Evolutionary conservation across 768 basidiomycete species (phyloP).

Genomic region (Chalciporus sphaerocephalus): DNA sequence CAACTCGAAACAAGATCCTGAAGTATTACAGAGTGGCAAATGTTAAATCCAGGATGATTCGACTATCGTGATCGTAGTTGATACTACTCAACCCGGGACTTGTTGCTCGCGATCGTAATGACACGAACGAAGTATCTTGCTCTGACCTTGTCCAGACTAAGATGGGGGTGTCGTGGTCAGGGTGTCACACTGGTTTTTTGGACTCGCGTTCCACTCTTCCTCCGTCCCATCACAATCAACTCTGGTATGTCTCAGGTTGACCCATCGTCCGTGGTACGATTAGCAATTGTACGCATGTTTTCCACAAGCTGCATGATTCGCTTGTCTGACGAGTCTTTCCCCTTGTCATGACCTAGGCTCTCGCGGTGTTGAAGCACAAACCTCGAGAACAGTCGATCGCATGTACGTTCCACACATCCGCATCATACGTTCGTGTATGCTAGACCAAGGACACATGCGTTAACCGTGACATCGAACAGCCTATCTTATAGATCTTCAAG

Average conservation of each 20-base stretch:
- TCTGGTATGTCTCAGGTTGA: constrained; percentile 11
- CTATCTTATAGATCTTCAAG: constrained; percentile 26
- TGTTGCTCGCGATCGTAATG: no score
- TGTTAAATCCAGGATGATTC: no score
- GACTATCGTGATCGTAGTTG: no score
- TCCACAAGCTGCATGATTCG: no score
- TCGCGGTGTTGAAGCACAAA: constrained; percentile 24
- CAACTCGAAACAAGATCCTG: no score
- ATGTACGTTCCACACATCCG: constrained; percentile 18
- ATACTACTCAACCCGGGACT: no score
- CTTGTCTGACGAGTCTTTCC: neutral
- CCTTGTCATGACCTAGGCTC: constrained; percentile 6
- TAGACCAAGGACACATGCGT: neutral
- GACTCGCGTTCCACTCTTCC: no score
- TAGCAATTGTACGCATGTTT: constrained; percentile 23
- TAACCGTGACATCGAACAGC: constrained; percentile 17
- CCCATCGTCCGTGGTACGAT: constrained; percentile 11
- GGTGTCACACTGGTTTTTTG: no score
- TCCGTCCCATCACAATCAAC: neutral
- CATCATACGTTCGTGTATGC: neutral
- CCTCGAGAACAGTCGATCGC: constrained; percentile 21
- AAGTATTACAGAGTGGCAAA: no score
- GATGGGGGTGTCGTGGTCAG: no score
- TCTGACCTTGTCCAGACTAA: no score
- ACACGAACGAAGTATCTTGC: no score